Evolutionary conservation across 768 basidiomycete species (phyloP), one percentile per base, ranked within the genome.

Genomic region (Cantharellus anzutake): DNA sequence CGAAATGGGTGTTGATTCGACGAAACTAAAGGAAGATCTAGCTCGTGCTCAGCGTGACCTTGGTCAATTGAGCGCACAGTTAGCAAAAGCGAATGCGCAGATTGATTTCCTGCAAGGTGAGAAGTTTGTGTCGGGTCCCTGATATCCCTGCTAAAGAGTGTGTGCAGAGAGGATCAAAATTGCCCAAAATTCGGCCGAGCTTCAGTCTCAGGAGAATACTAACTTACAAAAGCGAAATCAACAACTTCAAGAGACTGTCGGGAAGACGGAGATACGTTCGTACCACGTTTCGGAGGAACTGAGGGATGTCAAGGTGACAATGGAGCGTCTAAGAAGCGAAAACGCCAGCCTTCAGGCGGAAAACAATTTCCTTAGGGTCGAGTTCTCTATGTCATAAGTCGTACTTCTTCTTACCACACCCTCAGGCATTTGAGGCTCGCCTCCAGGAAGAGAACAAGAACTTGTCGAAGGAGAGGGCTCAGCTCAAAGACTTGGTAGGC

Each of bases 291-390:
- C 78, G 14, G 83, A 86, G 51, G 83, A 87, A 51, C 72, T 86
- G 5, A 73, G 79, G 29, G 69, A 74, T 4, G 74, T 80, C 2
- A 80, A 78, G 62, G 73, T 77, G 35, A 76, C 77, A 34, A 71
- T 83, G 14, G 89, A 93, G 63, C 82, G 86, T 60, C 72, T 91
- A 42, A 80, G 88, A 5, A 88, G 86, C 64, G 93, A 97, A 65
- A 79, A 76, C 63, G 85, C 87, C 2, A 93, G 88, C 68, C 77
- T 96, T 16, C 81, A 85, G 50, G 92, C 91, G 0, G 94, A 98
- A 76, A 93, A 90, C 74, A 84, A 81, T 66, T 86, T 93, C 41
- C 90, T 86, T 84, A 87, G 89, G 82, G 90, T 87, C 58, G 58
- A 68, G 56, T 16, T 29, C n/a, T 35, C 16, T 5, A 44, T 63